Evolutionary conservation across 345 rosid species (phyloP).

Genomic region (Excoecaria cochinchinensis): DNA sequence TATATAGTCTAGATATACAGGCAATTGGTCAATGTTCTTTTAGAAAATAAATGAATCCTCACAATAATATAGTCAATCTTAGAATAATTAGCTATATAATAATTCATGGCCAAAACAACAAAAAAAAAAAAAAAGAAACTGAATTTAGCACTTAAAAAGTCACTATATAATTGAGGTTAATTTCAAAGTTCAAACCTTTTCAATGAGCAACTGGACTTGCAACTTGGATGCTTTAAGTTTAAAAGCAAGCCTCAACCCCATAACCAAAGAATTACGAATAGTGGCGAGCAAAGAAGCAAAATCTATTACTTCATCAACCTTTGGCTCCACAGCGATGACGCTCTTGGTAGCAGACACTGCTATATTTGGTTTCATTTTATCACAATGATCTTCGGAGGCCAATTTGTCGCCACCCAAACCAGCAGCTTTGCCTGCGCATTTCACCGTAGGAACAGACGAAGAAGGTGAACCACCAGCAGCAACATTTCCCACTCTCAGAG

Average conservation of each 20-base stretch:
- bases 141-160: neutral
- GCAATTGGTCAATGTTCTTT: too few species aligned
- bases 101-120: neutral
- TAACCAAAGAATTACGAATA: conserved; percentile 18
- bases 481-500: neutral
- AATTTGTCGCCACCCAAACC: conserved; percentile 20
- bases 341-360: conserved; percentile 25
- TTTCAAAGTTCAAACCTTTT: conserved; percentile 9
- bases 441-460: conserved; percentile 15
- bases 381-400: conserved; percentile 15
- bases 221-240: conserved; percentile 30
- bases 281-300: conserved; percentile 24
- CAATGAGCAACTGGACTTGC: conserved; percentile 39
- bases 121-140: neutral
- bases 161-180: neutral
- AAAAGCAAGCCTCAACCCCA: conserved; percentile 21
- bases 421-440: conserved; percentile 21
- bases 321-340: conserved; percentile 19
- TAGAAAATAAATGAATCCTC: too few species aligned
- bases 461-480: conserved; percentile 21
- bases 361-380: conserved; percentile 29
- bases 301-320: conserved; percentile 15
- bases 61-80: neutral
- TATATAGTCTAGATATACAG: too few species aligned
- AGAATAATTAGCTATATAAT: neutral